A percentile compares a stretch with the other conserved stretches of the same genome.
These are phyloP conservation scores for Wickerhamiella australiensis DNA, from an alignment of 805 yeast species.

Conservation along the genomic window DNA sequence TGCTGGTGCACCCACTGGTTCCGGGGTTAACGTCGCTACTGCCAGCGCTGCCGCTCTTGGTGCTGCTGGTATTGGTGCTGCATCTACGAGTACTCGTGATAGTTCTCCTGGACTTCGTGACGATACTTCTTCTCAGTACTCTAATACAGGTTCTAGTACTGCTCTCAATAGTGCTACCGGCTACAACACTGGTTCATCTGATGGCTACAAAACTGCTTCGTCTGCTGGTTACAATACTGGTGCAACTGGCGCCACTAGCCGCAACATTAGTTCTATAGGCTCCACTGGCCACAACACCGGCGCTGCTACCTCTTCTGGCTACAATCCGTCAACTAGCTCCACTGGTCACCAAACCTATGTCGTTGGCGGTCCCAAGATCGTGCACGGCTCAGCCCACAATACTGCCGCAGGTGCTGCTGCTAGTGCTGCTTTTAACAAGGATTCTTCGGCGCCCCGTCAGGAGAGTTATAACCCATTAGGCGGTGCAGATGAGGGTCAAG, in stretches of 20 bases:
- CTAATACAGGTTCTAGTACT: background rate
- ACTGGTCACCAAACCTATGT: background rate
- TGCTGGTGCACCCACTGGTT: background rate
- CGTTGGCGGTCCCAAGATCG: background rate
- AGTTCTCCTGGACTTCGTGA: background rate
- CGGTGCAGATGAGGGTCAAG: constrained; percentile 6
- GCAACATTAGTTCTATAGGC: background rate
- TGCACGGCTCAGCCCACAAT: background rate
- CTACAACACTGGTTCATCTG: background rate
- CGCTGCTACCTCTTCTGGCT: background rate
- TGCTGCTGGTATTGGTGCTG: constrained; percentile 6
- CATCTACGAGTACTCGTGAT: background rate
- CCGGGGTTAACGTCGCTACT: background rate
- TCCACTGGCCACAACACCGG: background rate
- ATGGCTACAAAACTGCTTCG: no score
- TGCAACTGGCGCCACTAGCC: background rate
- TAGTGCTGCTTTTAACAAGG: constrained; percentile 1
- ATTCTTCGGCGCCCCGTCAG: background rate
- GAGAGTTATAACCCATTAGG: background rate
- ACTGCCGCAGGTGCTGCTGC: constrained; percentile 1
- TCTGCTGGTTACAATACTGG: background rate
- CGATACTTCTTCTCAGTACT: background rate
- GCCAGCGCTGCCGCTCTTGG: constrained; percentile 11
- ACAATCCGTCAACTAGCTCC: background rate
- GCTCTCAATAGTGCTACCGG: background rate